Conservation (phyloP, 805 yeast species). For the Metschnikowia aberdeeniae region DNA sequence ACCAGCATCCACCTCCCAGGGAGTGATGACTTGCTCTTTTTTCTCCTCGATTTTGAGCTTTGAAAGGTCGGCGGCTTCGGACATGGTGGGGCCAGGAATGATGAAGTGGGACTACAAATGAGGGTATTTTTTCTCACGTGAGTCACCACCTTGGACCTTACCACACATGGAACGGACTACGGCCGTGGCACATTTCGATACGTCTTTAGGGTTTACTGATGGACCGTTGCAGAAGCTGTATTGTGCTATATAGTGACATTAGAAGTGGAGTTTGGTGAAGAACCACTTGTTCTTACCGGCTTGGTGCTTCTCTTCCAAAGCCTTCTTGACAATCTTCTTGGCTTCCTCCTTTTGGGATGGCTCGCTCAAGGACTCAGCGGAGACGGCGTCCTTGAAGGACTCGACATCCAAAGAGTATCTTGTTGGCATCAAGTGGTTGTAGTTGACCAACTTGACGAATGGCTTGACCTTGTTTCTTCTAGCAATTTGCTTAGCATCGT, state of each 20-base stretch:
- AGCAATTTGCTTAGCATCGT: conserved; percentile 94
- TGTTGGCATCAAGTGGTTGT: conserved; percentile 99
- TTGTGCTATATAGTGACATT: conserved; percentile 32
- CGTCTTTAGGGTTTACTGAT: too few species aligned
- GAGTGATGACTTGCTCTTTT: conserved; percentile 55
- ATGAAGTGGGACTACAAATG: neutral
- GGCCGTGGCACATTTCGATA: too few species aligned
- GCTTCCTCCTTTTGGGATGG: conserved; percentile 99
- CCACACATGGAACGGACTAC: too few species aligned
- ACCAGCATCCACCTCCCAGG: conserved; percentile 99
- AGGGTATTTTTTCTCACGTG: conserved; percentile 5
- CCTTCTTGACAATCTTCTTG: conserved; percentile 97
- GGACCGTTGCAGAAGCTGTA: conserved; percentile 19
- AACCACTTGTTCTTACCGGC: conserved; percentile 99
- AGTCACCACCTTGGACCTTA: neutral
- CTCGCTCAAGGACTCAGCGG: conserved; percentile 93
- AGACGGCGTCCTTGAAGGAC: conserved; percentile 83
- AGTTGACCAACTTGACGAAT: conserved; percentile 97
- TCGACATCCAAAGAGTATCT: conserved; percentile 98
- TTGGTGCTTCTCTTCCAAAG: conserved; percentile 98
- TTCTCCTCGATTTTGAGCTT: conserved; percentile 14
- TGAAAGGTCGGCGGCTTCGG: conserved; percentile 15
- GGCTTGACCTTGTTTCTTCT: conserved; percentile 99
- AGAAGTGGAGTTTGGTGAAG: conserved; percentile 95
- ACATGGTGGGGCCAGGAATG: conserved; percentile 6